Evolutionary conservation across 1,284 basidiomycete genomes (phyloP).

Genomic region (Moesziomyces sp.): DNA sequence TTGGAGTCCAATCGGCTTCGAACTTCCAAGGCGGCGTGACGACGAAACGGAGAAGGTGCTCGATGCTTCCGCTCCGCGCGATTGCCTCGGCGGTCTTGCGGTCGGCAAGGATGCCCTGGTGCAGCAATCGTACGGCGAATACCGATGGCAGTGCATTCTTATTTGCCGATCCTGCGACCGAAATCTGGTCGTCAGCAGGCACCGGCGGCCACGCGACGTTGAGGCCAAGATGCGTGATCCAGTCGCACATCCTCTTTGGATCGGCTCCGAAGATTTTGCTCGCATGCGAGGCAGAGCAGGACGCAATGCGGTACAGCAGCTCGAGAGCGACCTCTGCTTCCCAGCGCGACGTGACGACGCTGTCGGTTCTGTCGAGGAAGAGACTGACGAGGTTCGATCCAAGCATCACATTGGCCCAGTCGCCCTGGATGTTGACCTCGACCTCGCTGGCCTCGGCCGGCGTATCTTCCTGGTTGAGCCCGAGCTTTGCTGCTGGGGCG

Average conservation of each 20-base stretch:
- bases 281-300: constrained; percentile 37
- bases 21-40: constrained; percentile 73
- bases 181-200: background rate
- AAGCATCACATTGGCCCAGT: constrained; percentile 43
- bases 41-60: constrained; percentile 79
- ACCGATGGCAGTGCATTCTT: constrained; percentile 20
- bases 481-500: background rate
- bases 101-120: constrained; percentile 75
- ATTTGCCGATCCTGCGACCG: background rate
- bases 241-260: constrained; percentile 23
- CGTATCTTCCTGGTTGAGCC: constrained; percentile 6
- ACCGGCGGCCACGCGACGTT: constrained; percentile 42
- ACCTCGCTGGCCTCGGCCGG: constrained; percentile 35
- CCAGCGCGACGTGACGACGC: constrained; percentile 40
- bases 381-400: constrained; percentile 26
- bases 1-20: constrained; percentile 45
- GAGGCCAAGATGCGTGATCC: constrained; percentile 39
- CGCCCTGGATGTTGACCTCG: constrained; percentile 33
- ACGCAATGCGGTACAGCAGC: constrained; percentile 36
- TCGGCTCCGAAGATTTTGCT: constrained; percentile 19
- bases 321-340: constrained; percentile 41
- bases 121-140: constrained; percentile 74
- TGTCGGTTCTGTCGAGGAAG: constrained; percentile 35
- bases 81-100: constrained; percentile 76
- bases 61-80: constrained; percentile 72